Percentiles rank a stretch among this genome's conserved stretches.
phyloP scores from a whole-genome alignment of 2,329 filamentous ascomycete species.

The Penicillium polonicum region DNA sequence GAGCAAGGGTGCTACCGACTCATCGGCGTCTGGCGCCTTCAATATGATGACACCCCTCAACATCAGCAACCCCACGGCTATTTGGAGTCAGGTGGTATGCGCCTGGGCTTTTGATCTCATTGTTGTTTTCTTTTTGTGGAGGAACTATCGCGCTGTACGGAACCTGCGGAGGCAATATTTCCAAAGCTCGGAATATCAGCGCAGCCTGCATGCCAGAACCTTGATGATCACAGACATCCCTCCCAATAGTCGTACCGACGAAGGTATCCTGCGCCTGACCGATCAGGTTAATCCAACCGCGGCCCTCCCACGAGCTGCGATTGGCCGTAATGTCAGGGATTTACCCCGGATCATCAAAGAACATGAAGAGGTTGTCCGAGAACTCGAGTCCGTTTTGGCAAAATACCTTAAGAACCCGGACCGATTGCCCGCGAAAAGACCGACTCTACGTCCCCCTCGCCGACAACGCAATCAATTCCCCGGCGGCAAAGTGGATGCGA shows the following conservation, averaged over 20 bases:
- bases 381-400: slow-evolving; percentile 78
- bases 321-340: slow-evolving; percentile 89
- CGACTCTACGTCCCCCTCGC: slow-evolving; percentile 75
- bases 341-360: slow-evolving; percentile 81
- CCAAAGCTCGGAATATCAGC: slow-evolving; percentile 81
- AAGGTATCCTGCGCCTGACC: slow-evolving; percentile 81
- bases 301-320: slow-evolving; percentile 73
- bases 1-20: slow-evolving; percentile 36
- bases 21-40: slow-evolving; percentile 34
- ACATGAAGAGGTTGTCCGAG: slow-evolving; percentile 75
- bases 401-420: slow-evolving; percentile 88
- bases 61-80: slow-evolving; percentile 43
- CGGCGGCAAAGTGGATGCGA: slow-evolving; percentile 80
- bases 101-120: slow-evolving; percentile 70
- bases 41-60: slow-evolving; percentile 53
- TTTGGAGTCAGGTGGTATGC: slow-evolving; percentile 60
- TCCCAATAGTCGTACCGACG: slow-evolving; percentile 71
- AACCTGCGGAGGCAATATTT: slow-evolving; percentile 75
- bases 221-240: slow-evolving; percentile 79
- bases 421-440: slow-evolving; percentile 72
- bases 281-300: slow-evolving; percentile 76
- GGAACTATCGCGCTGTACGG: slow-evolving; percentile 76
- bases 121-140: slow-evolving; percentile 80
- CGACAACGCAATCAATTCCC: slow-evolving; percentile 69
- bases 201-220: slow-evolving; percentile 72